phyloP scores from a whole-genome alignment of 179 eudicot genomes.

The Nepenthes alata region DNA sequence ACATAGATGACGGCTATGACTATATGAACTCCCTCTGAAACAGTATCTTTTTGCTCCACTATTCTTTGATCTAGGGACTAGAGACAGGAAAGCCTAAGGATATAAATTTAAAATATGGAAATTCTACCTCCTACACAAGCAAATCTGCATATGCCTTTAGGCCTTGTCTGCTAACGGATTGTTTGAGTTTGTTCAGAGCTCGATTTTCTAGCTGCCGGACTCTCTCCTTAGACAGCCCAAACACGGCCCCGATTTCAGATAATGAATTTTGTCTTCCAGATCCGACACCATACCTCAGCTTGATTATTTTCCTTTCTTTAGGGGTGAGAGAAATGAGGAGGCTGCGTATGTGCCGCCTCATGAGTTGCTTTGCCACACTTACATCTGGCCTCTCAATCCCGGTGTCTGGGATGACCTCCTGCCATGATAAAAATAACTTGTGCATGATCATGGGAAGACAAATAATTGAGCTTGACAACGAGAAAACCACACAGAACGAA shows the following conservation, averaged over 20 bases:
- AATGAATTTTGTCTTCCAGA: slow-evolving; percentile 33
- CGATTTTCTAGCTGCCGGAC: slow-evolving; percentile 71
- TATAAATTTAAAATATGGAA: no score
- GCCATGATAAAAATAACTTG: slow-evolving; percentile 7
- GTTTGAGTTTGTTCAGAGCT: slow-evolving; percentile 65
- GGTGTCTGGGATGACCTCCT: slow-evolving; percentile 76
- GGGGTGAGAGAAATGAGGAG: slow-evolving; percentile 48
- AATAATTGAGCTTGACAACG: neutral
- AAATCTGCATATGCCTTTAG: slow-evolving; percentile 48
- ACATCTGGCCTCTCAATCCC: slow-evolving; percentile 46
- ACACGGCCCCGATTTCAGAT: slow-evolving; percentile 54
- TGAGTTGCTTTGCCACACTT: slow-evolving; percentile 42
- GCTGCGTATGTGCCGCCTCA: slow-evolving; percentile 60
- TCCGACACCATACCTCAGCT: slow-evolving; percentile 59
- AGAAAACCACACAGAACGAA: neutral
- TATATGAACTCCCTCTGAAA: no score
- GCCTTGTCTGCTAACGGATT: slow-evolving; percentile 49
- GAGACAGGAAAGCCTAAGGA: no score
- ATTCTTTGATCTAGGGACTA: no score
- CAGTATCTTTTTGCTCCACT: no score
- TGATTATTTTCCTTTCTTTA: slow-evolving; percentile 53
- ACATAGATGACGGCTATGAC: no score
- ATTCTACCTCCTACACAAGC: slow-evolving; percentile 17
- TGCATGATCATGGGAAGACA: neutral
- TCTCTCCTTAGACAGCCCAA: slow-evolving; percentile 80